A percentile compares a stretch with the other conserved stretches of the same genome.
These are phyloP conservation scores for Aureobasidium sp. DNA, from an alignment of 2,329 filamentous ascomycete genomes.

Conservation along the genomic window DNA sequence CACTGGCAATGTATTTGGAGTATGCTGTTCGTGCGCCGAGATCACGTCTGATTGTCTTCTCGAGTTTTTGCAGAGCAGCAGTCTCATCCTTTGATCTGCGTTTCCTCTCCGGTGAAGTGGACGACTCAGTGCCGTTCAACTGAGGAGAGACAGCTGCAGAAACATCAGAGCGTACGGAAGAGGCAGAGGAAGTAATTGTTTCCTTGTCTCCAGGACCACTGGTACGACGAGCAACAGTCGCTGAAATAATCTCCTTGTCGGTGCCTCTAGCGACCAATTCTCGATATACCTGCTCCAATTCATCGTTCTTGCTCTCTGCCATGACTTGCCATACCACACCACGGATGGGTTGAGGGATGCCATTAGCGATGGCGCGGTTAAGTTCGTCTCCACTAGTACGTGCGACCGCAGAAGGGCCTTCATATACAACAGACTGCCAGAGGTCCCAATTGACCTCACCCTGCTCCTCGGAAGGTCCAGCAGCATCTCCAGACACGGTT, in stretches of 20 bases:
- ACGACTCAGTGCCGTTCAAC: background rate
- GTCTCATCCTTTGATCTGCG: conserved; percentile 73
- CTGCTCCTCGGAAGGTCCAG: conserved; percentile 64
- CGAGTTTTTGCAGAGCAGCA: conserved; percentile 66
- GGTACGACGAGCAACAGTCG: conserved; percentile 13
- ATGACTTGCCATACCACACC: conserved; percentile 99
- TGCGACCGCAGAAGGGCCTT: conserved; percentile 81
- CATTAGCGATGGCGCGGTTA: conserved; percentile 81
- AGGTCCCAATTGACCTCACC: conserved; percentile 93
- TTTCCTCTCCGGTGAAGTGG: conserved; percentile 56
- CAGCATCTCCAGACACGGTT: conserved; percentile 72
- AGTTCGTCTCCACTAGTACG: conserved; percentile 83
- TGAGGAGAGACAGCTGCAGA: conserved; percentile 38
- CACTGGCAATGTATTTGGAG: conserved; percentile 87
- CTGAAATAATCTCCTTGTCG: conserved; percentile 53
- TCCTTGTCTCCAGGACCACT: conserved; percentile 57
- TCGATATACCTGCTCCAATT: conserved; percentile 77
- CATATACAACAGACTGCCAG: conserved; percentile 93
- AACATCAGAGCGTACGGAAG: conserved; percentile 71
- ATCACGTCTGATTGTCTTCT: conserved; percentile 86
- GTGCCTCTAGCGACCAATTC: conserved; percentile 74
- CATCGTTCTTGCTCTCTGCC: conserved; percentile 88
- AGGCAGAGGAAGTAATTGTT: conserved; percentile 66
- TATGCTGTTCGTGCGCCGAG: conserved; percentile 89
- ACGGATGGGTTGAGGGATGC: conserved; percentile 88